Percentiles rank a stretch among this genome's conserved stretches.
These are phyloP conservation scores for Aspergillus aculeatus DNA, from an alignment of 2,329 filamentous ascomycete species.

Conservation along the genomic window DNA sequence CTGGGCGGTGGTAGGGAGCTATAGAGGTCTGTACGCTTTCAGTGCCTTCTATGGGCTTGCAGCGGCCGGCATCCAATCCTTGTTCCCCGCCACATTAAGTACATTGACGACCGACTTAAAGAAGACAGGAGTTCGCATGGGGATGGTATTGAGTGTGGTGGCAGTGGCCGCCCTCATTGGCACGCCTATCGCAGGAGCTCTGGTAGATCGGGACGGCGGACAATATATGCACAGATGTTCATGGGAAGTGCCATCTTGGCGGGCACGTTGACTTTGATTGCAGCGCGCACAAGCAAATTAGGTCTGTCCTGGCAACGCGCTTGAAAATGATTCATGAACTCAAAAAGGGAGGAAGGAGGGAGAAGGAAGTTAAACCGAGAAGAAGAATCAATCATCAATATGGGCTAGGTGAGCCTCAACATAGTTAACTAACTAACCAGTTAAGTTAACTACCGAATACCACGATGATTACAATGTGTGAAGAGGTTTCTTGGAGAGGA, in stretches of 20 bases:
- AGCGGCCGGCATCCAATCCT: conserved; percentile 62
- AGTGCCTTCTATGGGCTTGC: conserved; percentile 63
- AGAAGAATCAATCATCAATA: too few relatives aligned
- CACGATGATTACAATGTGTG: too few relatives aligned
- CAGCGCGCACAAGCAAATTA: conserved; percentile 41
- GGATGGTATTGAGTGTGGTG: conserved; percentile 56
- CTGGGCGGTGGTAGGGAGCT: conserved; percentile 58
- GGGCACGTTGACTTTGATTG: conserved; percentile 44
- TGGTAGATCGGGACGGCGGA: conserved; percentile 49
- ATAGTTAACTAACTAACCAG: too few relatives aligned
- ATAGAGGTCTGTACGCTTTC: conserved; percentile 60
- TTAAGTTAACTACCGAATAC: too few relatives aligned
- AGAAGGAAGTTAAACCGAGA: neutral
- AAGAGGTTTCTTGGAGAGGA: too few relatives aligned
- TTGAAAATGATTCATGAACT: conserved; percentile 15
- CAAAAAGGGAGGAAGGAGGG: neutral
- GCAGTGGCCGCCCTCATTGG: conserved; percentile 56
- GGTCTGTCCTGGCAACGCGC: conserved; percentile 38
- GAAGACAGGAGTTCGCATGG: conserved; percentile 57
- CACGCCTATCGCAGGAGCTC: conserved; percentile 54
- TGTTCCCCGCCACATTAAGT: conserved; percentile 64
- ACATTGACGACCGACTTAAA: conserved; percentile 54
- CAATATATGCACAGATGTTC: conserved; percentile 54
- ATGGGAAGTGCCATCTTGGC: conserved; percentile 47
- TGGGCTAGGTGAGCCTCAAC: too few relatives aligned